Percentiles rank a stretch among this genome's conserved stretches.
phyloP scores from a whole-genome alignment of 805 yeast genomes.

The Cephaloascus albidus region DNA sequence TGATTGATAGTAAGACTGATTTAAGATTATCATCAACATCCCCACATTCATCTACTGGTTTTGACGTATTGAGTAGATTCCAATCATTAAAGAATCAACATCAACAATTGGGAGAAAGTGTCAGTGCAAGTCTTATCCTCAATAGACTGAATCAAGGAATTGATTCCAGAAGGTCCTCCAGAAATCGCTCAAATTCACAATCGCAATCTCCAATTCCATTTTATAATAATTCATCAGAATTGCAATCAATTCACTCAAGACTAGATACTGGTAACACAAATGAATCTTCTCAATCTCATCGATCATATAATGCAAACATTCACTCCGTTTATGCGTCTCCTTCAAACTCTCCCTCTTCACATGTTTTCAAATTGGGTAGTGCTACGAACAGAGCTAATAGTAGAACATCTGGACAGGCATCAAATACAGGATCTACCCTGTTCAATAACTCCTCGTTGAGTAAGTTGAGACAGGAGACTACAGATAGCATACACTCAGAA shows the following conservation, averaged over 20 bases:
- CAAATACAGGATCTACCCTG: not conserved
- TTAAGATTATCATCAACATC: constrained; percentile 19
- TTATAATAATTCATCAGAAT: not conserved
- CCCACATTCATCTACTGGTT: constrained; percentile 11
- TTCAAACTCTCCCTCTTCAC: not conserved
- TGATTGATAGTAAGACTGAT: constrained; percentile 59
- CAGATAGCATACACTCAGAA: not conserved
- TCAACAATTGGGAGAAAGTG: constrained; percentile 45
- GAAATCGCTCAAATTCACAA: not conserved
- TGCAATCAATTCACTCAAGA: not conserved
- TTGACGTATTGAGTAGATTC: constrained; percentile 41
- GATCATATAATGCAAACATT: not conserved
- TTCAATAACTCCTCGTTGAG: not conserved
- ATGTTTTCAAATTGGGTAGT: not conserved
- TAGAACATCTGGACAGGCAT: too few species aligned
- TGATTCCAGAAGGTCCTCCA: not conserved
- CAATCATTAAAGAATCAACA: constrained; percentile 44
- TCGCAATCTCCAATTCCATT: not conserved
- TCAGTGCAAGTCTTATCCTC: constrained; percentile 37
- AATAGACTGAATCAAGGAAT: constrained; percentile 8
- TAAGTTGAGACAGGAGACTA: not conserved
- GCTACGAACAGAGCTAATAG: not conserved
- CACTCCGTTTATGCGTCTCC: not conserved
- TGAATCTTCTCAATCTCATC: not conserved
- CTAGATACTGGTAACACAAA: not conserved